Conservation (phyloP, 192 early-diverging fungal species). For the Backusella tarrabulga region DNA sequence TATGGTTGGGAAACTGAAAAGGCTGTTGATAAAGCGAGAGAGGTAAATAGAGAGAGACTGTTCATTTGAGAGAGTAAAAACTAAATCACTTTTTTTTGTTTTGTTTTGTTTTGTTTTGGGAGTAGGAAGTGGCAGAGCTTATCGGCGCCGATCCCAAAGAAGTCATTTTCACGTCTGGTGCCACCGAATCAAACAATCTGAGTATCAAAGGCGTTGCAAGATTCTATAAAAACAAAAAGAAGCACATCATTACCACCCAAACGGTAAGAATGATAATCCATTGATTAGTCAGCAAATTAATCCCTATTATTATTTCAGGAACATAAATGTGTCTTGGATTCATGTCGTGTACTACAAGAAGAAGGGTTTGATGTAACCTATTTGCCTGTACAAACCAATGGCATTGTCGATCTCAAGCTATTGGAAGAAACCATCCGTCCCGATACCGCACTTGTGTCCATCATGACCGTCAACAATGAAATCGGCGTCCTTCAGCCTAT, state of each 20-base stretch:
- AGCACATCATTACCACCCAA: slow-evolving; percentile 95
- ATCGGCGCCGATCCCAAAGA: slow-evolving; percentile 96
- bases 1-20: slow-evolving; percentile 97
- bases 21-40: slow-evolving; percentile 83
- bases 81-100: not conserved
- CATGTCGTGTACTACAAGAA: slow-evolving; percentile 90
- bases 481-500: slow-evolving; percentile 97
- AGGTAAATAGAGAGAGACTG: slow-evolving; percentile 42
- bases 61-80: not conserved
- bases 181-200: slow-evolving; percentile 96
- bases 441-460: slow-evolving; percentile 87
- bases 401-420: slow-evolving; percentile 77
- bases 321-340: slow-evolving; percentile 98
- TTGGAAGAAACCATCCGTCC: slow-evolving; percentile 84
- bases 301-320: slow-evolving; percentile 49
- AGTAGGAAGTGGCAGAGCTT: slow-evolving; percentile 75
- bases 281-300: not conserved
- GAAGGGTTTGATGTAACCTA: slow-evolving; percentile 97
- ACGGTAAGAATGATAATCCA: slow-evolving; percentile 46
- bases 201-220: slow-evolving; percentile 92
- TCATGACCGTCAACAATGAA: slow-evolving; percentile 99
- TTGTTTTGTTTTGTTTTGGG: too few relatives aligned
- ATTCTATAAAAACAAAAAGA: slow-evolving; percentile 93
- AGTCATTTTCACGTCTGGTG: slow-evolving; percentile 94
- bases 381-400: slow-evolving; percentile 81